Percentiles rank a stretch among this genome's conserved stretches.
These are phyloP conservation scores for Citrullus colocynthis DNA, from an alignment of 306 rosid genomes.

Conservation along the genomic window DNA sequence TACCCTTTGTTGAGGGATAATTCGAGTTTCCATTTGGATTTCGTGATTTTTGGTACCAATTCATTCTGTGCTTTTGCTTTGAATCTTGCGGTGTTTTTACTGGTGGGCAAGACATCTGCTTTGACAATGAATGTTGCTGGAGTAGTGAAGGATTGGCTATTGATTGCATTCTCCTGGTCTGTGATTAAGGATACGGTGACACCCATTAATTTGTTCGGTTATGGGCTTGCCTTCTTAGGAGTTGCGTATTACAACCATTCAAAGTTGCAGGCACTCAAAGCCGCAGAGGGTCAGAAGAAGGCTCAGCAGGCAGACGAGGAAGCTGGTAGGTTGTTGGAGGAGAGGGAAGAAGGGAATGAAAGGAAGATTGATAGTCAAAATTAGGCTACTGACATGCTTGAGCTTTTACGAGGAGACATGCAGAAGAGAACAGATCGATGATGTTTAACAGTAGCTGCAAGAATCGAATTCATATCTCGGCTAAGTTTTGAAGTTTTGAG, in stretches of 20 bases:
- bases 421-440: constrained; percentile 1
- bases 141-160: constrained; percentile 88
- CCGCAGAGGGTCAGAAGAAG: constrained; percentile 83
- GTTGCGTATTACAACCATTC: constrained; percentile 85
- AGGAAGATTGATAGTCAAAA: constrained; percentile 53
- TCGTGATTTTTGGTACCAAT: constrained; percentile 56
- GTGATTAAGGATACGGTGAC: constrained; percentile 91
- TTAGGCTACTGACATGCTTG: constrained; percentile 27
- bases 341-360: constrained; percentile 46
- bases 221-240: constrained; percentile 74
- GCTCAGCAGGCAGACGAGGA: constrained; percentile 69
- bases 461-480: neutral
- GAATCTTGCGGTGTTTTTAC: constrained; percentile 76
- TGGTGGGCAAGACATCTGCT: constrained; percentile 95
- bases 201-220: constrained; percentile 66
- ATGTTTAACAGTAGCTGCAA: neutral
- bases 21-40: constrained; percentile 68
- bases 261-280: constrained; percentile 85
- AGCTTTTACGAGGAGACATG: constrained; percentile 9
- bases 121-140: constrained; percentile 98
- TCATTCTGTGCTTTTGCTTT: constrained; percentile 73
- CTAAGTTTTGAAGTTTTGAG: constrained; percentile 4
- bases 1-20: constrained; percentile 60
- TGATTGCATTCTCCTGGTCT: constrained; percentile 96
- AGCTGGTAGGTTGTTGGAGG: constrained; percentile 82